These are phyloP conservation scores for Trichoderma gamsii DNA, from an alignment of 495 filamentous ascomycete genomes.

Conservation along the genomic window DNA sequence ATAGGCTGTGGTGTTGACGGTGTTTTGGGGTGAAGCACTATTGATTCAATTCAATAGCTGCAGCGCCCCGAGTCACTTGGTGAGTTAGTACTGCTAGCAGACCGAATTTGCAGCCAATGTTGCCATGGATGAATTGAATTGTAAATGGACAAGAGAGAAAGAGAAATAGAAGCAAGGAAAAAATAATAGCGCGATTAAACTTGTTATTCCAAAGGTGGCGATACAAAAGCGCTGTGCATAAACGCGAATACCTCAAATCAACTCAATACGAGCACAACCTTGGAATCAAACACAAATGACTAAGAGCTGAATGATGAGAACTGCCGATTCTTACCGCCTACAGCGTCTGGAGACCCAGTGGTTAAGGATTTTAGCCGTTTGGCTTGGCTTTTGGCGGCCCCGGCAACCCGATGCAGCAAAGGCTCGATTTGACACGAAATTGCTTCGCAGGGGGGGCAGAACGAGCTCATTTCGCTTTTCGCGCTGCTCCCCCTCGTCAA, in stretches of 20 bases:
- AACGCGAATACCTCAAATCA: no score
- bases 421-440: slow-evolving; percentile 5
- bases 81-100: no score
- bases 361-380: not conserved
- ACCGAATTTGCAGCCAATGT: no score
- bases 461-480: slow-evolving; percentile 1
- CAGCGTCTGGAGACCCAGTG: not conserved
- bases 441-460: not conserved
- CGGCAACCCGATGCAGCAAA: slow-evolving; percentile 5
- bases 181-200: not conserved
- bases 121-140: no score
- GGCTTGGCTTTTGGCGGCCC: not conserved
- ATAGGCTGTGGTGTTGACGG: not conserved
- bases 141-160: no score
- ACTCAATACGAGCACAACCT: no score
- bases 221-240: no score
- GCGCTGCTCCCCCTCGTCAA: not conserved
- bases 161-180: not conserved
- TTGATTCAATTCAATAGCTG: no score
- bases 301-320: not conserved
- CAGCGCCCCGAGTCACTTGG: no score
- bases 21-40: not conserved
- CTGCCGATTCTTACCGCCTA: slow-evolving; percentile 2
- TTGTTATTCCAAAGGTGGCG: not conserved
- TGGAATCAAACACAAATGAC: not conserved